These are phyloP conservation scores for Piloderma croceum DNA, from an alignment of 768 basidiomycete species.

Conservation along the genomic window DNA sequence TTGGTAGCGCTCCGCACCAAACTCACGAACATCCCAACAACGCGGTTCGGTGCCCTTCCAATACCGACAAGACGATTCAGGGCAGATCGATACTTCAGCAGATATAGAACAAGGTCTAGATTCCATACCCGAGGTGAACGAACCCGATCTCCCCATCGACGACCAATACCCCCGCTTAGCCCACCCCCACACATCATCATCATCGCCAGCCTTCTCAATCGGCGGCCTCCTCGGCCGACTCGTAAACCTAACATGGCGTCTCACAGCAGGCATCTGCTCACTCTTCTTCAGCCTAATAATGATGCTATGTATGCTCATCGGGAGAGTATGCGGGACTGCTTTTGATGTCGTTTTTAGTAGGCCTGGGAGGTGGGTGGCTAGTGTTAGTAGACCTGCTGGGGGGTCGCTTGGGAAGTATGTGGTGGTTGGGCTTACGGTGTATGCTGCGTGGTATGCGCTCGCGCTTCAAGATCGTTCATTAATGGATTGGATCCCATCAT, in stretches of 20 bases:
- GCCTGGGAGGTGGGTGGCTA: slow-evolving; percentile 38
- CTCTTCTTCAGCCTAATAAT: slow-evolving; percentile 25
- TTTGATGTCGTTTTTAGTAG: slow-evolving; percentile 44
- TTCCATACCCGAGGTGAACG: slow-evolving; percentile 63
- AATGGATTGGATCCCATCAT: too few species aligned
- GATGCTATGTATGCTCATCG: slow-evolving; percentile 22
- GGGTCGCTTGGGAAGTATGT: slow-evolving; percentile 35
- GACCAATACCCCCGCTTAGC: too few species aligned
- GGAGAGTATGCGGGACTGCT: slow-evolving; percentile 41
- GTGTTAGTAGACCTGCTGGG: slow-evolving; percentile 28
- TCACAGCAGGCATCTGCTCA: too few species aligned
- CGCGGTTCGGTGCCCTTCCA: slow-evolving; percentile 33
- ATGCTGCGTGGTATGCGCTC: slow-evolving; percentile 42
- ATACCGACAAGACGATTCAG: slow-evolving; percentile 18
- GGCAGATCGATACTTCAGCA: slow-evolving; percentile 19
- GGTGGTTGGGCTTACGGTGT: slow-evolving; percentile 36
- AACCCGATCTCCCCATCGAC: slow-evolving; percentile 28
- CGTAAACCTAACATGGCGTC: too few species aligned
- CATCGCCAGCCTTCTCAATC: slow-evolving; percentile 34
- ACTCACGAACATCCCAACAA: slow-evolving; percentile 33
- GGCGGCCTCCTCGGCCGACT: slow-evolving; percentile 40
- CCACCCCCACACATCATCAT: slow-evolving; percentile 28
- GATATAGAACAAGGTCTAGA: slow-evolving; percentile 50
- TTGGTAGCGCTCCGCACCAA: too few species aligned
- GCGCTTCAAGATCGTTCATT: too few species aligned